Evolutionary conservation across 805 yeast genomes (phyloP).

Genomic region (Candida jianshihensis): DNA sequence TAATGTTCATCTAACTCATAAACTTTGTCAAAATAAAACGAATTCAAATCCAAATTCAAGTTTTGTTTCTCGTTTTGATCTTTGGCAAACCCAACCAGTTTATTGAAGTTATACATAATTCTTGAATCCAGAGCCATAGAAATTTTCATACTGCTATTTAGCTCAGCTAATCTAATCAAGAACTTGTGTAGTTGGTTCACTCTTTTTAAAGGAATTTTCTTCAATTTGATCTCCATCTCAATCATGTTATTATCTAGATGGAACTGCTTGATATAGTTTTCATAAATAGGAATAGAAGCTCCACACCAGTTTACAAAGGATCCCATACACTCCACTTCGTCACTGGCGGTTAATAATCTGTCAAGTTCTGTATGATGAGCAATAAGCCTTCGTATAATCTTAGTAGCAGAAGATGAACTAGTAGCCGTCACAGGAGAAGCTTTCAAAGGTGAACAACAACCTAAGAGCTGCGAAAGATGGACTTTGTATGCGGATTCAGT

Average conservation of each 20-base stretch:
- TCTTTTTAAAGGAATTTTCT: conserved; percentile 7
- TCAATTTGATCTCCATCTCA: conserved; percentile 5
- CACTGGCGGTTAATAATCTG: conserved; percentile 1
- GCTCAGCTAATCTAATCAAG: not conserved
- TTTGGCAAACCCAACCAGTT: conserved; percentile 8
- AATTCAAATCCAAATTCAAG: conserved; percentile 12
- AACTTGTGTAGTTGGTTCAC: conserved; percentile 4
- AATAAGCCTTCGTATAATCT: not conserved
- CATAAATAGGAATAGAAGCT: conserved; percentile 2
- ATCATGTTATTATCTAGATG: conserved; percentile 4
- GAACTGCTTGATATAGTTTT: conserved; percentile 5
- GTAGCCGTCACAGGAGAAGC: not conserved
- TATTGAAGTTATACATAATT: not conserved
- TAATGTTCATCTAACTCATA: conserved; percentile 6
- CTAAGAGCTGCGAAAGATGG: conserved; percentile 2
- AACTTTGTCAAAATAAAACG: conserved; percentile 14
- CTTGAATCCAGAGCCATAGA: not conserved
- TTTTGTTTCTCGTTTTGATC: conserved; percentile 18
- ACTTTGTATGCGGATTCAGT: conserved; percentile 3
- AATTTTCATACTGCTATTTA: not conserved
- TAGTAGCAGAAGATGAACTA: not conserved
- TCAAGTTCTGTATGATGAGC: conserved; percentile 5
- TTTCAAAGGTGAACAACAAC: conserved; percentile 3
- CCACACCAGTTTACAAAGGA: conserved; percentile 5
- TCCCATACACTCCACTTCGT: conserved; percentile 1